These are phyloP conservation scores for Ganoderma lingzhi DNA, from an alignment of 1,284 basidiomycete genomes.

Conservation along the genomic window DNA sequence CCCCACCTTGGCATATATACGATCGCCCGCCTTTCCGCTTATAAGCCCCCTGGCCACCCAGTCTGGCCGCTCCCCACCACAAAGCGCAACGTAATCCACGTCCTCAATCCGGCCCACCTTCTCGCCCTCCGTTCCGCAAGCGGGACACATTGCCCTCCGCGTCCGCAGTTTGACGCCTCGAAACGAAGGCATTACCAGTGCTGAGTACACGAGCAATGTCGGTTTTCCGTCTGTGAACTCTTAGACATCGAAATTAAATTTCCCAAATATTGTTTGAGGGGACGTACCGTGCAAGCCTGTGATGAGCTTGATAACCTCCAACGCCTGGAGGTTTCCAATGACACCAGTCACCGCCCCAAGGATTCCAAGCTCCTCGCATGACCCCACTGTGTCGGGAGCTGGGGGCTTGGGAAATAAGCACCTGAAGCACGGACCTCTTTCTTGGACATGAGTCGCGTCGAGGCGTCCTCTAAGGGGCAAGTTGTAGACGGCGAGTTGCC, in stretches of 20 bases:
- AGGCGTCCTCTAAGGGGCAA: constrained; percentile 24
- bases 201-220: constrained; percentile 76
- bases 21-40: constrained; percentile 45
- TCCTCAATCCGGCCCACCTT: constrained; percentile 55
- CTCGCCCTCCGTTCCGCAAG: constrained; percentile 62
- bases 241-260: background rate
- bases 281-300: constrained; percentile 74
- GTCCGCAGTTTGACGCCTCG: constrained; percentile 83
- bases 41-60: constrained; percentile 64
- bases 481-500: constrained; percentile 89
- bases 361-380: constrained; percentile 93
- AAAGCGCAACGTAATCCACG: constrained; percentile 82
- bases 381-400: constrained; percentile 67
- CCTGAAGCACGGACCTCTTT: constrained; percentile 89
- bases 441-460: constrained; percentile 42
- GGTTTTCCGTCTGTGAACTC: constrained; percentile 59
- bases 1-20: constrained; percentile 61
- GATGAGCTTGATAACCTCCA: constrained; percentile 89
- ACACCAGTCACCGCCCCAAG: constrained; percentile 91
- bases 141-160: constrained; percentile 66
- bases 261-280: background rate
- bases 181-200: constrained; percentile 77
- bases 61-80: constrained; percentile 72
- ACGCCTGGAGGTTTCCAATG: constrained; percentile 91
- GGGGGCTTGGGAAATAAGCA: constrained; percentile 90